A percentile compares a stretch with the other conserved stretches of the same genome.
Conservation (phyloP, 495 filamentous ascomycete species). For the Hypoxylon fuscum region DNA sequence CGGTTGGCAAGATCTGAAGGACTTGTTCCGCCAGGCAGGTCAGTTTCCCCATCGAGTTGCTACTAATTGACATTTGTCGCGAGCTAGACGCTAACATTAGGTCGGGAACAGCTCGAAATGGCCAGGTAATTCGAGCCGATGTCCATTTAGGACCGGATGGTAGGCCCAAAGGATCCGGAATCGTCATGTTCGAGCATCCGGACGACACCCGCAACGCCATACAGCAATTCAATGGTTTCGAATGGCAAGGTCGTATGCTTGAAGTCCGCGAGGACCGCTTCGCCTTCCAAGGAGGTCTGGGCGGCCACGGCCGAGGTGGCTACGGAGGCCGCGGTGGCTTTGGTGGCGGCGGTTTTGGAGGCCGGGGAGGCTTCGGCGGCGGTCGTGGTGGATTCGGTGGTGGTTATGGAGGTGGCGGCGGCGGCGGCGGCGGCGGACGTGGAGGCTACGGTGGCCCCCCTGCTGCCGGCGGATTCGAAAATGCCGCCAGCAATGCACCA, state of each 20-base stretch:
- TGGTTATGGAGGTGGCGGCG: slow-evolving; percentile 56
- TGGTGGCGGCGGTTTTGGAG: too few relatives aligned
- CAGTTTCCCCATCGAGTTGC: slow-evolving; percentile 54
- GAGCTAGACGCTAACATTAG: slow-evolving; percentile 5
- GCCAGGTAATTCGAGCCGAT: slow-evolving; percentile 92
- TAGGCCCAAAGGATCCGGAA: slow-evolving; percentile 93
- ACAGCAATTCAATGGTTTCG: slow-evolving; percentile 96
- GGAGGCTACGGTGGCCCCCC: slow-evolving; percentile 52
- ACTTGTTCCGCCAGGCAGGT: slow-evolving; percentile 98
- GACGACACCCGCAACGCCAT: slow-evolving; percentile 97
- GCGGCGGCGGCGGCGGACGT: slow-evolving; percentile 46
- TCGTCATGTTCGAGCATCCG: slow-evolving; percentile 93
- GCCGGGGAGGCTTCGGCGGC: slow-evolving; percentile 64
- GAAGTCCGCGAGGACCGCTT: slow-evolving; percentile 98
- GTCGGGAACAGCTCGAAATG: slow-evolving; percentile 64
- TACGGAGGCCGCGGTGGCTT: slow-evolving; percentile 64
- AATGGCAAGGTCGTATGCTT: slow-evolving; percentile 93
- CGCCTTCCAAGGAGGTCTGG: slow-evolving; percentile 70
- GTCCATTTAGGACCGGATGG: slow-evolving; percentile 93
- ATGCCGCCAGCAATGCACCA: slow-evolving; percentile 32
- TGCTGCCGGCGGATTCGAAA: slow-evolving; percentile 51
- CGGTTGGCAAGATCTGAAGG: slow-evolving; percentile 99
- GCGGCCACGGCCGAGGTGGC: slow-evolving; percentile 60
- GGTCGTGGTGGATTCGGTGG: slow-evolving; percentile 67
- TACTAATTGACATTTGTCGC: background rate